Base-by-base conservation (phyloP, 2,329 filamentous ascomycete genomes). In the Fusarium sp. region DNA sequence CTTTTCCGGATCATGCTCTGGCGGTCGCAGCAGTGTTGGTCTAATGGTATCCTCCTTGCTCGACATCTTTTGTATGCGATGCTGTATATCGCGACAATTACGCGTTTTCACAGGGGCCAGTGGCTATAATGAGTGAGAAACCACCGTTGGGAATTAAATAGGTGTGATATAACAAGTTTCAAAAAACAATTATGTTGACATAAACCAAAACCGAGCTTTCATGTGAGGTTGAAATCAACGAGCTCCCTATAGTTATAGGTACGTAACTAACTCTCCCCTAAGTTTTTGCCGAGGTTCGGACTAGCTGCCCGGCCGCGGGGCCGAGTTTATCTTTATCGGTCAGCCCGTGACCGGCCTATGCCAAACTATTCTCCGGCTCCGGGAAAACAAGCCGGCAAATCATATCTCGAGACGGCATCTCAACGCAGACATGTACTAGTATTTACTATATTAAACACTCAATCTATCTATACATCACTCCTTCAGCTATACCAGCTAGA, bases 1-100 rank as follows among this genome's bases (percentile, higher is more conserved):
- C 76, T 91, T 91, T 72, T 84, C 83, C 41, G 86, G 79, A 73
- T 96, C 88, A 29, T 87, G 77, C 47, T 90, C 88, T 64, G 91
- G 92, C 46, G 92, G 89, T 71, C 87, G 85, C 65, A 97, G 58
- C 22, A 79, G 70, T 45, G 78, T 79, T n/a, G 75, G 66, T 31
- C 76, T 72, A 44, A 31, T 38, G 28, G 55, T 40, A 29, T 75
- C 73, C 22, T 74, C 73, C 52, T 60, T 57, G 22, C 59, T 47
- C 13, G 67, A 46, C 65, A 68, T 61, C 22, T 51, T 50, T 36
- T 45, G 24, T 47, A 31, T 29, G 19, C 19, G 19, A 19, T 19
- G 19, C 19, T 56, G 12, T 43, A n/a, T n/a, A 15, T 26, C 19
- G 44, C 29, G 22, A 29, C 40, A 42, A 41, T 53, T 41, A 22